Conservation (phyloP, 495 filamentous ascomycete genomes). For the Pseudotulostoma volvatum region DNA sequence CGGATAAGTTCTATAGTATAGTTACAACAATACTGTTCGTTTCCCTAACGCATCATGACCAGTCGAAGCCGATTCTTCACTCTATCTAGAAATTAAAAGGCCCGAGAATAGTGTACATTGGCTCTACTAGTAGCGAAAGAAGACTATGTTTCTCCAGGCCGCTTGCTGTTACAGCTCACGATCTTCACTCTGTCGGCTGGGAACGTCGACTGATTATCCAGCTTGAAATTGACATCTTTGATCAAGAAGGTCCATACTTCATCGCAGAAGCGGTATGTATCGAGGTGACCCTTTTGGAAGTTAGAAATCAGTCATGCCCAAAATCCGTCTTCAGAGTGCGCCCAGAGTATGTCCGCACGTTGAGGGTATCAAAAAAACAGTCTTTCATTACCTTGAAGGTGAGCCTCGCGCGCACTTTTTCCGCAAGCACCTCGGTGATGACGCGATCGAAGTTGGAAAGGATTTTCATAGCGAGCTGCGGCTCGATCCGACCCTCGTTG, state of each 20-base stretch:
- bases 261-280: conserved; percentile 99
- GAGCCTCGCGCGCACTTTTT: conserved; percentile 79
- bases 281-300: conserved; percentile 67
- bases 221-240: conserved; percentile 94
- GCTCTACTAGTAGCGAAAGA: too few species aligned
- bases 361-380: too few species aligned
- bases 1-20: too few species aligned
- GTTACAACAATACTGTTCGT: too few species aligned
- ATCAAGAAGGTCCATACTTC: conserved; percentile 99
- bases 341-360: too few species aligned
- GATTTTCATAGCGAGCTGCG: conserved; percentile 96
- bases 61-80: too few species aligned
- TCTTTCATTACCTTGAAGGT: conserved; percentile 99
- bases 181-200: conserved; percentile 85
- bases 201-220: conserved; percentile 57
- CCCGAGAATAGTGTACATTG: too few species aligned
- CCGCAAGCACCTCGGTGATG: conserved; percentile 73
- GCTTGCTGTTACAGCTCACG: conserved; percentile 85
- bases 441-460: conserved; percentile 80
- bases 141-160: conserved; percentile 46
- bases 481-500: conserved; percentile 81
- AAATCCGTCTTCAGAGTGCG: too few species aligned
- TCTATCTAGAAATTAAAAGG: too few species aligned
- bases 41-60: too few species aligned
- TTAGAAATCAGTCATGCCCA: conserved; percentile 1